Base-by-base conservation (phyloP, 2,329 filamentous ascomycete species). In the Cytospora leucostoma region DNA sequence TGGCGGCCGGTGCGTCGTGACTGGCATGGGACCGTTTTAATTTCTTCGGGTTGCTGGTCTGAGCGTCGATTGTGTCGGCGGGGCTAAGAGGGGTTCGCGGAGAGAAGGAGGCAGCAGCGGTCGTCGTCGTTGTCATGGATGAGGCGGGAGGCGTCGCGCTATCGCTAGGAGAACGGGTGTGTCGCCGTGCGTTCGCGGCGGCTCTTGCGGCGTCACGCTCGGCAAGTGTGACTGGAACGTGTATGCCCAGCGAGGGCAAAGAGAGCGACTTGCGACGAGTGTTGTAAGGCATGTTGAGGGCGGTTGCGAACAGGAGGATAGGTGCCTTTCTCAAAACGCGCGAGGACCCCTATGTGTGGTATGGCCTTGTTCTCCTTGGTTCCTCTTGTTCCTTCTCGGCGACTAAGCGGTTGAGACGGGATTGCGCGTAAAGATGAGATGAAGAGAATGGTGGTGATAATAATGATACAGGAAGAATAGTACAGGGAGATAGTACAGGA, bases 191-290 rank as follows among this genome's bases (percentile, higher is more conserved):
- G 8, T 50, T 51, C 27, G 58, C 58, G 35, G 58, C 58, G 52
- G 89, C 76, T 72, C 79, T 73, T 73, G 81, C 73, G 75, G 81
- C 79, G 77, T 80, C 78, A 78, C 86, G 81, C 67, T 85, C 79
- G 71, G 87, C 83, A 71, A 88, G 80, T 70, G 83, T 81, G 71
- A 89, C 85, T 68, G 91, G 88, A 68, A 97, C 83, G 72, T 95
- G 91, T 71, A 98, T 97, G 75, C 95, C 95, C 72, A 98, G 85
- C 69, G 93, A 96, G 65, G 92, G 91, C 73, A 98, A 83, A 67
- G 93, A 97, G 69, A 99, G 82, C 74, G 93, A 97, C 82, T 98
- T 98, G 78, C 93, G 89, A 79, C 94, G 91, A 70, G 94, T 98
- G 78, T 97, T 97, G 84, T 97, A 97, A 74, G 90, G 90, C 92